Conservation (phyloP, 768 basidiomycete species). For the Austroboletus eburneus region DNA sequence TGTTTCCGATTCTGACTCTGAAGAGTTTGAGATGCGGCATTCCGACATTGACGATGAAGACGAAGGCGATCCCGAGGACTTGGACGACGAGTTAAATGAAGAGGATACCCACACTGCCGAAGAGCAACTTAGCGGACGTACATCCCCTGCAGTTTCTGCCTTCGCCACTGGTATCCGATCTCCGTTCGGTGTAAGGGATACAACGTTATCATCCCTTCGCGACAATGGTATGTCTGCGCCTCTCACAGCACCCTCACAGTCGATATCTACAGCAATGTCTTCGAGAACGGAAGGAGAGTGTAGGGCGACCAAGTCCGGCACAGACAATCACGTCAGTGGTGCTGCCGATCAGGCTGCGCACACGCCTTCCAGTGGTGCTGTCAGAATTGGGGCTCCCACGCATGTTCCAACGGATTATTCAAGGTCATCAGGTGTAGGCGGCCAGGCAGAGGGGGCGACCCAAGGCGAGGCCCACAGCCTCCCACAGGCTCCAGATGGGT, state of each 20-base stretch:
- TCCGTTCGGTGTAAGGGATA: constrained; percentile 6
- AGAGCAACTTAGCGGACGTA: constrained; percentile 21
- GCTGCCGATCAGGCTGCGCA: not conserved
- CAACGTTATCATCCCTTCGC: constrained; percentile 5
- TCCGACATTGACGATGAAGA: constrained; percentile 22
- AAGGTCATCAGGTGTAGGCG: constrained; percentile 6
- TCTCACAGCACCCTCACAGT: constrained; percentile 2
- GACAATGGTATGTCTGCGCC: not conserved
- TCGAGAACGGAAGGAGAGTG: not conserved
- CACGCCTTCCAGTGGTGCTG: constrained; percentile 4
- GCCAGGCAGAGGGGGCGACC: constrained; percentile 10
- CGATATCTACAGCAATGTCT: constrained; percentile 9
- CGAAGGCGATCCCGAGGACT: constrained; percentile 28
- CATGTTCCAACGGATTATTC: not conserved
- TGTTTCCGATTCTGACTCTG: constrained; percentile 27
- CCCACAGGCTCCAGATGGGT: constrained; percentile 11
- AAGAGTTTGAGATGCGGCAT: constrained; percentile 14
- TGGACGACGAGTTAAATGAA: constrained; percentile 27
- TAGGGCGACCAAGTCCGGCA: not conserved
- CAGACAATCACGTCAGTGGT: constrained; percentile 5
- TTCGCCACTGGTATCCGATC: constrained; percentile 12
- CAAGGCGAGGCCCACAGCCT: constrained; percentile 21
- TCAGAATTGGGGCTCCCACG: not conserved
- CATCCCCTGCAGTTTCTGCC: constrained; percentile 25
- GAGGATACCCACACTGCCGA: constrained; percentile 21